Conservation (phyloP, 139 green algal species). For the Edaphochlamys debaryana region DNA sequence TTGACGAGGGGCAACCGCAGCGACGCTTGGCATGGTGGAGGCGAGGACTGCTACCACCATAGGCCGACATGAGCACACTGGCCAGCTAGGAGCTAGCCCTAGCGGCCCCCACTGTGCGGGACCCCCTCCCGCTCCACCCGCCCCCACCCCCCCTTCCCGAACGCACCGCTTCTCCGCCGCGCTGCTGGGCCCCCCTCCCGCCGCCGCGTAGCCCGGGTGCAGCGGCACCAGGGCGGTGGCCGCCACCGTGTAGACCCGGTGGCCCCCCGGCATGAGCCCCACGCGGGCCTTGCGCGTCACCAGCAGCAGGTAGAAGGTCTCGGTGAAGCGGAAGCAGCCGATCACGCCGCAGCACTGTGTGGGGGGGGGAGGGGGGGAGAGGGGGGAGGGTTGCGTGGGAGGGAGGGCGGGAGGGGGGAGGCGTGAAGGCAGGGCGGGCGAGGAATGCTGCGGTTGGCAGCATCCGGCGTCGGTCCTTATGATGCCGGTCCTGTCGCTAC, state of each 20-base stretch:
- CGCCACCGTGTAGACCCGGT: slow-evolving; percentile 87
- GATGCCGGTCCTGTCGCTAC: too few relatives aligned
- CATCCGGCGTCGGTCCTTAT: too few relatives aligned
- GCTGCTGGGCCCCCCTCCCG: slow-evolving; percentile 46
- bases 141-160: background rate
- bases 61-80: too few relatives aligned
- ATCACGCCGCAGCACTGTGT: slow-evolving; percentile 79
- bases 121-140: background rate
- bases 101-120: too few relatives aligned
- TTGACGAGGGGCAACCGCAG: background rate
- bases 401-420: too few relatives aligned
- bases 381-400: slow-evolving; percentile 50
- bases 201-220: slow-evolving; percentile 26
- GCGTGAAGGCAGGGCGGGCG: background rate
- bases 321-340: slow-evolving; percentile 84
- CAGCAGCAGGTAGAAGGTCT: slow-evolving; percentile 92
- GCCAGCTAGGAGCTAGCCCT: too few relatives aligned
- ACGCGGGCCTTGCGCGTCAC: slow-evolving; percentile 76
- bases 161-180: slow-evolving; percentile 57
- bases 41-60: too few relatives aligned
- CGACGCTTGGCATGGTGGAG: too few relatives aligned
- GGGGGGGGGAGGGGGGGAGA: background rate
- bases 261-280: slow-evolving; percentile 83
- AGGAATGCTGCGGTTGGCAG: background rate
- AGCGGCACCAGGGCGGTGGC: slow-evolving; percentile 84